Conservation (phyloP, 257 asterid species). For the Solanum sejunctum region DNA sequence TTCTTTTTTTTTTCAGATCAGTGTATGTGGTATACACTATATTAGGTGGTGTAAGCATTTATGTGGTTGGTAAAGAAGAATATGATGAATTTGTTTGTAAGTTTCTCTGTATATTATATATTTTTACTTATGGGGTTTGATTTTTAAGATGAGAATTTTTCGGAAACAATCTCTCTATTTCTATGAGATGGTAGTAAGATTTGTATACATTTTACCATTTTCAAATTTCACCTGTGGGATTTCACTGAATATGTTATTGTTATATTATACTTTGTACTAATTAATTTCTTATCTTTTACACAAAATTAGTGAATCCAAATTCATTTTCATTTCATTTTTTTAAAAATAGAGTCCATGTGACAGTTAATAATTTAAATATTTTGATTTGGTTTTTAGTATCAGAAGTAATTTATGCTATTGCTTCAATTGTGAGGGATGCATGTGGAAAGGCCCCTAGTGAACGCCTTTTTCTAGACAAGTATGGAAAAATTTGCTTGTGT, state of each 20-base stretch:
- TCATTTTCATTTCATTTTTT: not conserved
- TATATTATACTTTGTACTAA: not conserved
- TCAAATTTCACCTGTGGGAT: too few relatives aligned
- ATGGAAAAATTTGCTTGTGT: conserved; percentile 94
- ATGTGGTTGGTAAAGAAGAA: conserved; percentile 92
- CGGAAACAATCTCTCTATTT: too few relatives aligned
- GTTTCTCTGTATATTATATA: not conserved
- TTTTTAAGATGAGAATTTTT: too few relatives aligned
- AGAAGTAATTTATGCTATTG: conserved; percentile 71
- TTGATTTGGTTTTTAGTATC: conserved; percentile 37
- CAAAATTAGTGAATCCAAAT: too few relatives aligned
- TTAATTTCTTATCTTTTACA: too few relatives aligned
- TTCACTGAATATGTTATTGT: too few relatives aligned
- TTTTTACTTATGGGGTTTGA: too few relatives aligned
- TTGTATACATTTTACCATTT: too few relatives aligned
- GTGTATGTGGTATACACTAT: conserved; percentile 88
- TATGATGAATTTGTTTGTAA: conserved; percentile 92
- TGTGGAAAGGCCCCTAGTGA: conserved; percentile 91
- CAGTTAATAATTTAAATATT: not conserved
- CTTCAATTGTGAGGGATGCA: conserved; percentile 84
- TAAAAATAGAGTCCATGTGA: not conserved
- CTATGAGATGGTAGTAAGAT: too few relatives aligned
- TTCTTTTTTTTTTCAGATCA: conserved; percentile 43
- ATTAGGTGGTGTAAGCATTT: conserved; percentile 87
- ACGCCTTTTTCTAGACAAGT: conserved; percentile 90